Conservation (phyloP, 2,329 filamentous ascomycete genomes). For the Claviceps humidiphila region DNA sequence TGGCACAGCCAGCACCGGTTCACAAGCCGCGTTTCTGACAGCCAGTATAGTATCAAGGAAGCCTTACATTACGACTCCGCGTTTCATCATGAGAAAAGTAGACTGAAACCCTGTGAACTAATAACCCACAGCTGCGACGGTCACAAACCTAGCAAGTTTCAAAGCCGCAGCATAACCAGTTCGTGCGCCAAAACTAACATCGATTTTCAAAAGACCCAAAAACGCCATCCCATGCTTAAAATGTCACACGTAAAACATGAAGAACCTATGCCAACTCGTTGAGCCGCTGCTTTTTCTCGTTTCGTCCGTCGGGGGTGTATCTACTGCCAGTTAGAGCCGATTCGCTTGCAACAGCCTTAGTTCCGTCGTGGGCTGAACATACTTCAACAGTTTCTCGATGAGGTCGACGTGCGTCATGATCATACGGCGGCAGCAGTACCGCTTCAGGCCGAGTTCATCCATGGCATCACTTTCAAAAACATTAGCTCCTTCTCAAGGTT, state of each 20-base stretch:
- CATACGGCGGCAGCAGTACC: slow-evolving; percentile 98
- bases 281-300: slow-evolving; percentile 42
- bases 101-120: too few relatives aligned
- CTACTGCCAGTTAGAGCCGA: slow-evolving; percentile 18
- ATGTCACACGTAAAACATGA: slow-evolving; percentile 4
- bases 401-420: slow-evolving; percentile 98
- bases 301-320: slow-evolving; percentile 49
- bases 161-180: slow-evolving; percentile 5
- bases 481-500: neutral
- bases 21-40: too few relatives aligned
- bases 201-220: slow-evolving; percentile 10
- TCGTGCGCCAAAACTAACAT: slow-evolving; percentile 16
- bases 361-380: slow-evolving; percentile 19
- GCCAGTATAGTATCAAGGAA: too few relatives aligned
- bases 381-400: slow-evolving; percentile 96
- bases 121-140: too few relatives aligned
- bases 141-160: neutral
- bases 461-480: slow-evolving; percentile 63
- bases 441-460: slow-evolving; percentile 83
- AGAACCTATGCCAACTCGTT: slow-evolving; percentile 20
- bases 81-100: too few relatives aligned
- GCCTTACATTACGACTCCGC: too few relatives aligned
- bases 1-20: too few relatives aligned
- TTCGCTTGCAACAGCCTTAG: neutral
- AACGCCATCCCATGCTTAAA: slow-evolving; percentile 22